These are phyloP conservation scores for Yarrowia porcina DNA, from an alignment of 805 yeast genomes.

Conservation along the genomic window DNA sequence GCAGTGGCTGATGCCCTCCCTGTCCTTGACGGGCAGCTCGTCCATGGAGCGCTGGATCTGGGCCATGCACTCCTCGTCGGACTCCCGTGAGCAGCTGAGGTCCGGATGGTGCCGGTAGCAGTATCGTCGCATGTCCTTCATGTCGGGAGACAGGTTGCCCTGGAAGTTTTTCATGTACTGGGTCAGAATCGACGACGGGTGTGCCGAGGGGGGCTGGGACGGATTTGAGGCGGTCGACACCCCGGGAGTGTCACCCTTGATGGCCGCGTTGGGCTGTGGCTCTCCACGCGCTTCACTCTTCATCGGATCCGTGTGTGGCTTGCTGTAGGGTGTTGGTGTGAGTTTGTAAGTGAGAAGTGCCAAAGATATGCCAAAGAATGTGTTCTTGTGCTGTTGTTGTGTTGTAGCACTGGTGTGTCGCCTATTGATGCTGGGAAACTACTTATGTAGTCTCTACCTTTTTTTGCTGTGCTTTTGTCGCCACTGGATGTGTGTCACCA, in stretches of 20 bases:
- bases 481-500: neutral
- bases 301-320: slow-evolving; percentile 17
- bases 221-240: neutral
- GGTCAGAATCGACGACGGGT: slow-evolving; percentile 22
- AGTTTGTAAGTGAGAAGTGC: neutral
- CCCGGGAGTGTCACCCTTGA: neutral
- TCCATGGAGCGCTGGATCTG: slow-evolving; percentile 52
- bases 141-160: slow-evolving; percentile 22
- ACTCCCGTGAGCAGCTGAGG: slow-evolving; percentile 63
- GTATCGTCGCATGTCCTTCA: slow-evolving; percentile 39
- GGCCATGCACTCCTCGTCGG: slow-evolving; percentile 62
- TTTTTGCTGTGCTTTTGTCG: neutral
- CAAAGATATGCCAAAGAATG: neutral
- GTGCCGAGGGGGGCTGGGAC: slow-evolving; percentile 14
- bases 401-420: too few species aligned
- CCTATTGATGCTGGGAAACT: too few species aligned
- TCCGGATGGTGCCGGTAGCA: slow-evolving; percentile 96
- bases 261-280: neutral
- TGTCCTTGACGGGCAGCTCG: slow-evolving; percentile 57
- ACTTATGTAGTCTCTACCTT: neutral
- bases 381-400: neutral
- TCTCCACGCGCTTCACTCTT: neutral
- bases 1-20: slow-evolving; percentile 71
- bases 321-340: neutral
- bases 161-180: slow-evolving; percentile 23